Conservation (phyloP, 2,329 filamentous ascomycete species). For the Coniella lustricola region DNA sequence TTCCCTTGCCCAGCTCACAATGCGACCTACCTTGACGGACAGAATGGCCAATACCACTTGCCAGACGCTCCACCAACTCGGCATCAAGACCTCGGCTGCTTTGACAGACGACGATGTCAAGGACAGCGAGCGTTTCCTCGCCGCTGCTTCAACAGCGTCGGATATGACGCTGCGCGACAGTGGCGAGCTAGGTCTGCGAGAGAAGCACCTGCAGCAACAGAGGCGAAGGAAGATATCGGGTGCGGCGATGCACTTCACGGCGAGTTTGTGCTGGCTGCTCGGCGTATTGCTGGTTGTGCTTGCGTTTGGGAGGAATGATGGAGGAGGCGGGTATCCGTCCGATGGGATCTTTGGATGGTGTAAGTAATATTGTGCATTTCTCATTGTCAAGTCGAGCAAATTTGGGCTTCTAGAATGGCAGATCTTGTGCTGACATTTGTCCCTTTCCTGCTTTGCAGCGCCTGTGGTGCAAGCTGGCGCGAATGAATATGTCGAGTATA, state of each 20-base stretch:
- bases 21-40: neutral
- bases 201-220: neutral
- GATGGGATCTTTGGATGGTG: constrained; percentile 9
- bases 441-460: neutral
- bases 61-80: neutral
- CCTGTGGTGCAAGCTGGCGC: constrained; percentile 1
- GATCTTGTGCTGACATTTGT: neutral
- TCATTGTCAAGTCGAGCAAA: neutral
- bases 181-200: neutral
- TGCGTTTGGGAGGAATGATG: neutral
- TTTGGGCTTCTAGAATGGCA: too few species aligned
- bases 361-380: neutral
- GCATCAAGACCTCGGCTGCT: neutral
- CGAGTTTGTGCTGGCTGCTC: constrained; percentile 5
- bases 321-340: neutral
- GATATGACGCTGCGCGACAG: constrained; percentile 1
- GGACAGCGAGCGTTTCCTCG: constrained; percentile 5
- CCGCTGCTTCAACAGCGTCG: neutral
- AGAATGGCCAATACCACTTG: neutral
- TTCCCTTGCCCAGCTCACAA: neutral
- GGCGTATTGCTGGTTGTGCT: constrained; percentile 1
- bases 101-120: neutral
- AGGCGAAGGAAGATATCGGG: neutral
- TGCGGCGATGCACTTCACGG: neutral
- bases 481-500: constrained; percentile 6